Evolutionary conservation across 352 stramenopile species (phyloP).

Genomic region (Phytopythium montanum): DNA sequence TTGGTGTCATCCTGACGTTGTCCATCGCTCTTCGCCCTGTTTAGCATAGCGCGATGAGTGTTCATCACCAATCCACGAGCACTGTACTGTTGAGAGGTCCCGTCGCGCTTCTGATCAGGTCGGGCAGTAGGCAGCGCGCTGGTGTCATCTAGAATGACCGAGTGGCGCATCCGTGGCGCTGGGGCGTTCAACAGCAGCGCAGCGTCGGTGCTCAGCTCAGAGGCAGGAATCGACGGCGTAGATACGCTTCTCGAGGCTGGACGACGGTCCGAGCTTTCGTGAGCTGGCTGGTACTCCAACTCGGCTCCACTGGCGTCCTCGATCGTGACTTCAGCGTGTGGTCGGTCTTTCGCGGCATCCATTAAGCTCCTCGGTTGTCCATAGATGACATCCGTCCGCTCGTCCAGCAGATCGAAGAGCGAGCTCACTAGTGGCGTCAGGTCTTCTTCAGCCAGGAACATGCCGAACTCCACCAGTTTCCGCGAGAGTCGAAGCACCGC

Average conservation of each 20-base stretch:
- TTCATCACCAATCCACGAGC: neutral
- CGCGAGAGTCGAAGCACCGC: constrained; percentile 44
- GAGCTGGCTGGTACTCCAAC: neutral
- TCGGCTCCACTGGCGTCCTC: neutral
- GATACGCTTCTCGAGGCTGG: neutral
- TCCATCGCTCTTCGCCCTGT: neutral
- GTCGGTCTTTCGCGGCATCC: neutral
- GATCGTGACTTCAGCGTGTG: neutral
- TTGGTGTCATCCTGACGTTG: neutral
- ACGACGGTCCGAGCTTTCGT: neutral
- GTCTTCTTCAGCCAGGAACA: constrained; percentile 48
- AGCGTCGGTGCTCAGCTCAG: neutral
- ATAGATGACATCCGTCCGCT: constrained; percentile 39
- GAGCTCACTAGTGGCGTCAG: constrained; percentile 22
- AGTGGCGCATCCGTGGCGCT: constrained; percentile 2
- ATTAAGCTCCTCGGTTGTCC: neutral
- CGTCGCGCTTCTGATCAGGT: neutral
- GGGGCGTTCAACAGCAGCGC: neutral
- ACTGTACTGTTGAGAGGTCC: constrained; percentile 3
- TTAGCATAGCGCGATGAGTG: neutral
- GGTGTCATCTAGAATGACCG: constrained; percentile 1
- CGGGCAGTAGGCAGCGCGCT: neutral
- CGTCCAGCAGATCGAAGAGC: constrained; percentile 31
- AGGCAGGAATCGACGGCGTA: neutral
- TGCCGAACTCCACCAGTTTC: constrained; percentile 68